A percentile compares a stretch with the other conserved stretches of the same genome.
Conservation (phyloP, 1,284 basidiomycete species). For the Apiotrichum sp. region DNA sequence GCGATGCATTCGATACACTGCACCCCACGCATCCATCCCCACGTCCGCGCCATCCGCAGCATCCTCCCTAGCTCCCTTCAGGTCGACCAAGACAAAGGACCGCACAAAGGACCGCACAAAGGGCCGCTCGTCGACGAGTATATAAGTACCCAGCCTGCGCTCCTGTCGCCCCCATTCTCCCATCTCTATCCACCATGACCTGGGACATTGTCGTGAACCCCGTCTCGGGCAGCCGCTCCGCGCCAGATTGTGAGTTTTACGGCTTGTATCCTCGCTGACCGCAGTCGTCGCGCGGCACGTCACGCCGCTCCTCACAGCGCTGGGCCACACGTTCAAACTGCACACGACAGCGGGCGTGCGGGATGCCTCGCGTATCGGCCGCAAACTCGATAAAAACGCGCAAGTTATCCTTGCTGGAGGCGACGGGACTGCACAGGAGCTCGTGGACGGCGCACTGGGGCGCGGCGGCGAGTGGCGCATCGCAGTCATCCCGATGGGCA, state of each 20-base stretch:
- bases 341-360: conserved; percentile 53
- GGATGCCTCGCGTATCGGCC: conserved; percentile 58
- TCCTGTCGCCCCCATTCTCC: neutral
- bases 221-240: conserved; percentile 26
- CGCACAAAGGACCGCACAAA: too few species aligned
- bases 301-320: conserved; percentile 57
- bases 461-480: conserved; percentile 35
- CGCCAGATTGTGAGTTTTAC: conserved; percentile 25
- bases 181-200: neutral
- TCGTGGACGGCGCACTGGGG: conserved; percentile 58
- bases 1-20: too few species aligned
- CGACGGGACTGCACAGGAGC: conserved; percentile 84
- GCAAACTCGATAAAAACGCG: conserved; percentile 54
- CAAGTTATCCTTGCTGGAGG: conserved; percentile 58
- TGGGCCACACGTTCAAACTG: conserved; percentile 40
- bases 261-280: neutral
- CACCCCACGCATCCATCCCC: too few species aligned
- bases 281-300: conserved; percentile 56
- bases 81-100: too few species aligned
- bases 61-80: too few species aligned
- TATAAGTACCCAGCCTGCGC: too few species aligned
- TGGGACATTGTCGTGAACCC: conserved; percentile 35
- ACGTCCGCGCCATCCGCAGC: too few species aligned
- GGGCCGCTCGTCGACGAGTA: too few species aligned
- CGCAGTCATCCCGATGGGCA: conserved; percentile 64